Base-by-base conservation (phyloP, 495 filamentous ascomycete genomes). In the Podospora sp. region DNA sequence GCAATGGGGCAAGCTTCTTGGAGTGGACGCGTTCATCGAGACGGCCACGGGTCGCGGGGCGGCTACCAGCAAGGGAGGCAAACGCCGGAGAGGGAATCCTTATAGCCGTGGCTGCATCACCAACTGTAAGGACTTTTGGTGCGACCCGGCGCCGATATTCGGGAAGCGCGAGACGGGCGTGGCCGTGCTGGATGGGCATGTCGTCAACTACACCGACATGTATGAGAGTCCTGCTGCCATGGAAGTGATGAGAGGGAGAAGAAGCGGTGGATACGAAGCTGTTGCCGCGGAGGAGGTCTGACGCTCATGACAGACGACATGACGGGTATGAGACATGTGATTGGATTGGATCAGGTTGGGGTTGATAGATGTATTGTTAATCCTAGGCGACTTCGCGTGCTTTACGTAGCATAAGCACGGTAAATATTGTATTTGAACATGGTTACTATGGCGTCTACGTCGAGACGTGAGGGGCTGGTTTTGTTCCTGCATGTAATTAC, bases 51-150 rank as follows among this genome's bases (percentile, higher is more conserved):
- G 89, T 11, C 82, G 87, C 22, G 78, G 79, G 33, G 85, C 85
- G 0, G 80, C 79, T 1, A 82, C 81, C 8, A 74, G 72, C 51
- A 76, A 75, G 51, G 65, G 67, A n/a, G 85, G 81, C 52, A 82
- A 80, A 40, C 80, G 81, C 20, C 80, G 84, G 53, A 85, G 87
- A 63, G 80, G 82, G 33, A 99, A 99, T 71, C 93, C 92, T 0
- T 99, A 92, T 77, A 94, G 90, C 33, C 85, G 86, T 40, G 95
- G 96, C 20, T 75, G 92, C 18, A 67, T 94, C 27, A 88, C 87
- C 35, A 99, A 99, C 70, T 98, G 94, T 73, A 92, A 88, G 65
- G 95, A 99, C 77, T 99, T 99, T 77, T 99, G 92, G 92, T 92
- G 91, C 71, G 95, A 97, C 73, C 86, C 91, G 0, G 87, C 90